Evolutionary conservation across 768 basidiomycete species (phyloP), one percentile per base, ranked within the genome.

Genomic region (Lenzites betulinus): DNA sequence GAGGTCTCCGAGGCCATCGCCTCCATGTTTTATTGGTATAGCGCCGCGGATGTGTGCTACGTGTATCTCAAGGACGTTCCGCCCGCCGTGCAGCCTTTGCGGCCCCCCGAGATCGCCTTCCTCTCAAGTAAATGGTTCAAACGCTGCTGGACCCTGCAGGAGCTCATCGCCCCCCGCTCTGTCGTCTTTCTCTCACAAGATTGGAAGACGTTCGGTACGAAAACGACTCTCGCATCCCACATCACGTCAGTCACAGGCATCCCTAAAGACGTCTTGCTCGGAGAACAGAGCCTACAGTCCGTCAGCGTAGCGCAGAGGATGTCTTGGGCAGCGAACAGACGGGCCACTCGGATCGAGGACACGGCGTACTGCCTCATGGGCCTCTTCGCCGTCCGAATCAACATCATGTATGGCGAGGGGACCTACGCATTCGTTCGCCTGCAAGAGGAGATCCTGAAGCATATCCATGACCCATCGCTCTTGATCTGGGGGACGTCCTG

Each of bases 301-400:
- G 18, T 50, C 33, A 50, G 49, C 33, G 49, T 50, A 3, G 49
- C 49, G 16, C 20, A 18, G 2, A 18, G 49, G 30, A 55, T 55
- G 54, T 41, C 42, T 12, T 55, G 54, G 54, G 54, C 54, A 6
- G 39, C 54, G 43, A 33, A 35, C 1, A 23, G 54, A 26, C 13
- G 9, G 3, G 33, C 54, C 11, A 30, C 42, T 0, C 23, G 33
- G 15, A 18, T 33, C n/a, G 54, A 55, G 30, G 54, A 55, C 28
- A 26, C 12, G 25, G 54, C 54, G 20, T 55, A 55, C 33, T 46
- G 42, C 2, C 26, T 55, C 25, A 35, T 55, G 33, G 54, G 54
- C 33, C 18, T 55, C 30, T 55, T 55, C 20, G 54, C 28, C 28
- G 33, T 55, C 18, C 39, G 25, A 2, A 25, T 55, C 28, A n/a